Evolutionary conservation across 2,329 filamentous ascomycete species (phyloP).

Genomic region (Diaporthe destruens): DNA sequence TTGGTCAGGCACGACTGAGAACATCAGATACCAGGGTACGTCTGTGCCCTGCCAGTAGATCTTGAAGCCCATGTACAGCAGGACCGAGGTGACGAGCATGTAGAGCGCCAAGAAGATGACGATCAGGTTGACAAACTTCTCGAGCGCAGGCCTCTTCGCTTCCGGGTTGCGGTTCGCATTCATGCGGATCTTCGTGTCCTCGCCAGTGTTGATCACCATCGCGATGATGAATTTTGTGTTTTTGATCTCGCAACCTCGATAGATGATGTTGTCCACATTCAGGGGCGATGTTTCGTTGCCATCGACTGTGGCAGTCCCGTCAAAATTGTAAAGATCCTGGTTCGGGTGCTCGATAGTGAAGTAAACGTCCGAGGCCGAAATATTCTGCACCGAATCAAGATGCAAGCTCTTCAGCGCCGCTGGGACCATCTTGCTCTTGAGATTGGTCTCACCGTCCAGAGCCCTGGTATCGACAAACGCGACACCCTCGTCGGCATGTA

Average conservation of each 20-base stretch:
- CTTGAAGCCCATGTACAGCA: conserved; percentile 87
- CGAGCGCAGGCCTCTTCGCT: conserved; percentile 81
- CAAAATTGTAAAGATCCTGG: conserved; percentile 80
- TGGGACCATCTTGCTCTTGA: conserved; percentile 81
- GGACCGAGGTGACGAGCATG: conserved; percentile 76
- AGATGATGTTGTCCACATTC: conserved; percentile 85
- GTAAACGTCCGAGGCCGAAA: conserved; percentile 68
- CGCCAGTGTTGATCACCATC: conserved; percentile 86
- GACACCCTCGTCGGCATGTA: conserved; percentile 81
- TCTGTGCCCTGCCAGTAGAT: conserved; percentile 77
- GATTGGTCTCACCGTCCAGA: conserved; percentile 83
- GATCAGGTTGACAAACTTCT: conserved; percentile 78
- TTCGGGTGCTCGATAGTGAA: conserved; percentile 86
- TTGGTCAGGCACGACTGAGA: conserved; percentile 78
- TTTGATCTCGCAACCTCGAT: conserved; percentile 85
- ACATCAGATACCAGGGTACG: conserved; percentile 83
- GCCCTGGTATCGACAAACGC: conserved; percentile 91
- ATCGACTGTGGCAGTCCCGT: conserved; percentile 73
- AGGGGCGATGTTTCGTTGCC: conserved; percentile 76
- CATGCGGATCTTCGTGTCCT: conserved; percentile 89
- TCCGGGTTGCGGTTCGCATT: conserved; percentile 85
- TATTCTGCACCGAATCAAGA: conserved; percentile 66
- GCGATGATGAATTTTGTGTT: conserved; percentile 82
- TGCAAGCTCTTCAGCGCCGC: conserved; percentile 63
- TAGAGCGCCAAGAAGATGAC: conserved; percentile 85